Evolutionary conservation across 129 eudicot genomes (phyloP).

Genomic region (Erigeron canadensis): DNA sequence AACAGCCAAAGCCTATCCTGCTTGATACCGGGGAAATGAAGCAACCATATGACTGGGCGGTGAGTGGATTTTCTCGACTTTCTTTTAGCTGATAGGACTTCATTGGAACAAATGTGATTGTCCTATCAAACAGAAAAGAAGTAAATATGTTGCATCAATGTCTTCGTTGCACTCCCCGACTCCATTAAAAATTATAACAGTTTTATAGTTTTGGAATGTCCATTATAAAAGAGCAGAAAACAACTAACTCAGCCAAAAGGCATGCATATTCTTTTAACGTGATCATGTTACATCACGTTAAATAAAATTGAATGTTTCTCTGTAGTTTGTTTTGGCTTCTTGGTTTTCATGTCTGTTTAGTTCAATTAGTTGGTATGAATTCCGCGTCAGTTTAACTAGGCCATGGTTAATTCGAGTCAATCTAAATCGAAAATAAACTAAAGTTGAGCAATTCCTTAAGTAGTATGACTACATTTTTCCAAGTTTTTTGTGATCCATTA

Average conservation of each 20-base stretch:
- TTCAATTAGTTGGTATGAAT: background rate
- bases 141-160: background rate
- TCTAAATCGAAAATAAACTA: background rate
- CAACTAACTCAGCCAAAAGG: background rate
- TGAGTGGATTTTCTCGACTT: constrained; percentile 36
- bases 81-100: background rate
- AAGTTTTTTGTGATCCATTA: background rate
- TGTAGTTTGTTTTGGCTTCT: constrained; percentile 4
- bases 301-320: background rate
- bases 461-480: background rate
- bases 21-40: constrained; percentile 99
- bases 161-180: background rate
- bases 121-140: background rate
- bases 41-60: constrained; percentile 97
- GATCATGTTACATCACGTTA: background rate
- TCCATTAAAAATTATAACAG: background rate
- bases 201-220: background rate
- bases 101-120: background rate
- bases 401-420: background rate
- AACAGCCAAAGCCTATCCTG: constrained; percentile 88
- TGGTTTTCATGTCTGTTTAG: background rate
- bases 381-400: background rate
- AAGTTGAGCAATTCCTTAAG: background rate
- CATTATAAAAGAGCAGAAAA: background rate
- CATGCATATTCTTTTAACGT: background rate